These are phyloP conservation scores for Primulina huaijiensis DNA, from an alignment of 257 asterid species.

Conservation along the genomic window DNA sequence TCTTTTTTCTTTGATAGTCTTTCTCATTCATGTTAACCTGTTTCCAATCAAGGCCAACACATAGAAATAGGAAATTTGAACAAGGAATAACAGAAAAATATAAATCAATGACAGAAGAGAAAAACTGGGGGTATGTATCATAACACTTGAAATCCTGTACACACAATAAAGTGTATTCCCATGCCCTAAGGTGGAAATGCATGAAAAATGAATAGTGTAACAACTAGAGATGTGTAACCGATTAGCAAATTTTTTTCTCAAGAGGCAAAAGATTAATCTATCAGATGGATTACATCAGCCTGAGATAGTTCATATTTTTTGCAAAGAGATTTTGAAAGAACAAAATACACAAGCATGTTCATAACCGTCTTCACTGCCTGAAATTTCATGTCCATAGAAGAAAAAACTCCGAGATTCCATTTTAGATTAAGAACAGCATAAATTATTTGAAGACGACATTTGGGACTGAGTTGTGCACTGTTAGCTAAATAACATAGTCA, in stretches of 20 bases:
- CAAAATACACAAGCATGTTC: neutral
- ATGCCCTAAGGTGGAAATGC: neutral
- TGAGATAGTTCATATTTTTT: no score
- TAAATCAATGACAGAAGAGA: neutral
- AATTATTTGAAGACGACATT: no score
- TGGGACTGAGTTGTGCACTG: neutral
- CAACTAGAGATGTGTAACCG: no score
- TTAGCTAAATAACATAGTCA: neutral
- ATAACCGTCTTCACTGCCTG: neutral
- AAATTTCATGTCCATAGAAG: neutral
- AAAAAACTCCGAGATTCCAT: neutral
- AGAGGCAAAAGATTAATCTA: neutral
- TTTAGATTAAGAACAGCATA: neutral
- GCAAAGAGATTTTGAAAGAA: neutral
- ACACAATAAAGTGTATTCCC: neutral
- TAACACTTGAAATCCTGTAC: neutral
- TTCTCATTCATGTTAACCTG: constrained; percentile 99
- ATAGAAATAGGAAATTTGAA: constrained; percentile 6
- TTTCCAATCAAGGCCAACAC: constrained; percentile 26
- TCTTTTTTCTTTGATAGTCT: constrained; percentile 94
- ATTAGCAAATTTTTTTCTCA: neutral
- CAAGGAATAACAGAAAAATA: constrained; percentile 8
- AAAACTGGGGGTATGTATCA: constrained; percentile 5
- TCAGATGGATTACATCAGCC: neutral
- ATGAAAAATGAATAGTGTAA: neutral